A percentile compares a stretch with the other conserved stretches of the same genome.
These are phyloP conservation scores for Albizia julibrissin DNA, from an alignment of 306 rosid species.

Conservation along the genomic window DNA sequence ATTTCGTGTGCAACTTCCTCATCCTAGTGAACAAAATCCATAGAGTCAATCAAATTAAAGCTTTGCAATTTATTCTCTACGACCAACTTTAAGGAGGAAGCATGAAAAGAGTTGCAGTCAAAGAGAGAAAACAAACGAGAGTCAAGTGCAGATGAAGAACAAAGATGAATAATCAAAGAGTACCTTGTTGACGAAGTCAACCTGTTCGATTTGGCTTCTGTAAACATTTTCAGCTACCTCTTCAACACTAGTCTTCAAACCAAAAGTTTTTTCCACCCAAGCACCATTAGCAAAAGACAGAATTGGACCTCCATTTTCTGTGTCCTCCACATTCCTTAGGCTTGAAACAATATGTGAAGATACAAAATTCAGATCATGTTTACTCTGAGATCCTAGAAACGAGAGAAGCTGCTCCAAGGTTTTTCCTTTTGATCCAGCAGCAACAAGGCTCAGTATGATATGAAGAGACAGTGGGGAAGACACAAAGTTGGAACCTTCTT, in stretches of 20 bases:
- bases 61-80: neutral
- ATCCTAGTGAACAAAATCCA: neutral
- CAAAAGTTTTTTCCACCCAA: constrained; percentile 21
- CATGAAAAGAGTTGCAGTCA: neutral
- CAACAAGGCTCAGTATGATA: neutral
- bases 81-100: neutral
- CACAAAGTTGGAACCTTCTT: constrained; percentile 19
- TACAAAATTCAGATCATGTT: neutral
- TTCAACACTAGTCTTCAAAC: constrained; percentile 18
- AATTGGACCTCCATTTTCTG: neutral
- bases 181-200: constrained; percentile 18
- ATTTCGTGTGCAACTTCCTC: neutral
- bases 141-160: neutral
- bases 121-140: too few species aligned
- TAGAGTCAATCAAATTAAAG: neutral
- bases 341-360: neutral
- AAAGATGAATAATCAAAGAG: neutral
- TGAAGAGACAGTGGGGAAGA: constrained; percentile 8
- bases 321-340: neutral
- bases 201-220: neutral
- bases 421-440: neutral
- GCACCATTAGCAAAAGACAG: constrained; percentile 4
- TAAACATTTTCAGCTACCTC: neutral
- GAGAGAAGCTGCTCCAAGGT: neutral
- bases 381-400: neutral